Base-by-base conservation (phyloP, 2,329 filamentous ascomycete genomes). In the Aspergillus intermedius region DNA sequence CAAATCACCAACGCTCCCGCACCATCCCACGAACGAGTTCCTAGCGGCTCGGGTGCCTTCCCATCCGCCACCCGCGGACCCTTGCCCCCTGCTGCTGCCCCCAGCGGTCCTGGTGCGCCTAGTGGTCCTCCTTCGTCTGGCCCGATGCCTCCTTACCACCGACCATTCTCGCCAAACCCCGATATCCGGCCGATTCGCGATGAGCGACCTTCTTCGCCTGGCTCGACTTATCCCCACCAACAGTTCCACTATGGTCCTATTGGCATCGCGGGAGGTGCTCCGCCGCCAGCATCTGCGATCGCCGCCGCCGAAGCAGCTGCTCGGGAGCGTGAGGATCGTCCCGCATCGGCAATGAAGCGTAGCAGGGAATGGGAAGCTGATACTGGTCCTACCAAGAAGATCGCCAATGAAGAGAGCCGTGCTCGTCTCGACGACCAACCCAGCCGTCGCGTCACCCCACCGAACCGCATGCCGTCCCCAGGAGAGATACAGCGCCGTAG, bases 361-460 rank as follows among this genome's bases (percentile, higher is more conserved):
- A 79, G 84, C 66, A 84, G 91, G 44, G 93, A 97, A 62, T 96
- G 93, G 91, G 93, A 97, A 57, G 86, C 91, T 32, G 89, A 94
- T 32, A 73, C 83, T 3, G 77, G 67, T 10, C 70, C 72, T 5
- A 60, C 78, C 41, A 95, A 96, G 75, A 96, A 96, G 74, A 83
- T 87, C 52, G 85, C 88, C 8, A 95, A 84, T 35, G 91, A 97
- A 4, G 91, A 96, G 67, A 89, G 80, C 55, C 84, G 91, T 40
- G 88, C 88, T 50, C 87, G 89, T 47, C 77, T 96, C 56, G 90
- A 95, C 35, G 90, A 96, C 60, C 80, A 88, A 63, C 83, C 84
- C 52, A 84, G 87, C 62, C 87, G 90, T 51, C 84, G 90, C 40
- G 83, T 81, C 13, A 89, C 86, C 4, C 71, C 72, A 4, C 71